These are phyloP conservation scores for Metahyphopichia silvanorum DNA, from an alignment of 805 yeast species.

Conservation along the genomic window DNA sequence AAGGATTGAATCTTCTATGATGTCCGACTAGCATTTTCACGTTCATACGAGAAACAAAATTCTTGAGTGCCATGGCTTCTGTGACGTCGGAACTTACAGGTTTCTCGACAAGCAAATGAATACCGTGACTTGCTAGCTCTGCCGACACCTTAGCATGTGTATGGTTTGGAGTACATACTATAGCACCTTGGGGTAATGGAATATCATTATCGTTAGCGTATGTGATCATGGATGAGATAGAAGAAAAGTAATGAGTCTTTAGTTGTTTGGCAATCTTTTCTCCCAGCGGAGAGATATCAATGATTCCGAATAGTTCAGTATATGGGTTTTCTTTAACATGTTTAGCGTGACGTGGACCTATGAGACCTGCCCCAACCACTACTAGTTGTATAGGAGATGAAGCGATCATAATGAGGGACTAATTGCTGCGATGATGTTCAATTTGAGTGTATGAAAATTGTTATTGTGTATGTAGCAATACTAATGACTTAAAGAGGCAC, in stretches of 20 bases:
- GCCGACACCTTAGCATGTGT: slow-evolving; percentile 31
- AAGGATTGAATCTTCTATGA: slow-evolving; percentile 40
- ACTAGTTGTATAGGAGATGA: slow-evolving; percentile 10
- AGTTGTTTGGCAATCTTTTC: slow-evolving; percentile 20
- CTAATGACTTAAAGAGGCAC: too few relatives aligned
- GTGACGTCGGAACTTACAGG: slow-evolving; percentile 29
- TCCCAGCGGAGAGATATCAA: slow-evolving; percentile 32
- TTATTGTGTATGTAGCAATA: too few relatives aligned
- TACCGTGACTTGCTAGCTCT: slow-evolving; percentile 28
- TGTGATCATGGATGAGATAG: slow-evolving; percentile 21
- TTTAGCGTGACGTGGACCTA: slow-evolving; percentile 40
- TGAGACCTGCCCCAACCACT: slow-evolving; percentile 39
- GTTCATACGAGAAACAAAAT: slow-evolving; percentile 15
- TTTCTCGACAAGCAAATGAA: slow-evolving; percentile 35
- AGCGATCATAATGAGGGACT: slow-evolving; percentile 3
- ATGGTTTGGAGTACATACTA: slow-evolving; percentile 38
- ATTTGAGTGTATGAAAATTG: neutral
- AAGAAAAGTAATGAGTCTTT: slow-evolving; percentile 16
- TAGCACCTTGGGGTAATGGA: slow-evolving; percentile 33
- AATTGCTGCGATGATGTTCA: neutral
- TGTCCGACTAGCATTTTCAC: slow-evolving; percentile 36
- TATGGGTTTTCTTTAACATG: slow-evolving; percentile 23
- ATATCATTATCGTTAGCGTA: slow-evolving; percentile 12
- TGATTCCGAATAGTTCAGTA: slow-evolving; percentile 26
- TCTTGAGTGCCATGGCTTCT: slow-evolving; percentile 28